Base-by-base conservation (phyloP, 768 basidiomycete genomes). In the Hygrocybe coccinea region DNA sequence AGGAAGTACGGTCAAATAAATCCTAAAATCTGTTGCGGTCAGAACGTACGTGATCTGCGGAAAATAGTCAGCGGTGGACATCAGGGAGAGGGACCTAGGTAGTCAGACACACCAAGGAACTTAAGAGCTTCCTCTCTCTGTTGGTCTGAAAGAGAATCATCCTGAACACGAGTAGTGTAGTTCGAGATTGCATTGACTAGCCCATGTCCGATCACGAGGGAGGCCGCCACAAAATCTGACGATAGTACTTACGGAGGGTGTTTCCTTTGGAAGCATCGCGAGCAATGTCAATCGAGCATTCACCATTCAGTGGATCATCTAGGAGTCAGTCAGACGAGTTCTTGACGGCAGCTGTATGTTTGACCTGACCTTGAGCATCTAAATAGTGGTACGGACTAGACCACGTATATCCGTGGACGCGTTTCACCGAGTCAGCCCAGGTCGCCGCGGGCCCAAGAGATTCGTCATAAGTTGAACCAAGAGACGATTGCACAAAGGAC, bases 111-210 rank as follows among this genome's bases (percentile, higher is more conserved):
- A 75, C 76, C 79, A 11, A 83, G 61, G 64, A 82, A 84, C 57
- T 77, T 75, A 25, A 84, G 66, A 5, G 81, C 81, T 58, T 83
- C 77, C 56, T 79, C 77, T 5, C 68, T 63, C 60, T 82, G 79
- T 1, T 67, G 61, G 5, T 68, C 67, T 37, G 70, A 71, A 19
- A 82, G 70, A 5, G 67, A 64, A 4, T 75, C 72, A 50, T 79
- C 66, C 10, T 73, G 69, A 17, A 81, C 73, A 11, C 80, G 76
- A 12, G 65, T 71, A 3, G 81, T 84, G 61, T 82, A 82, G 64
- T 82, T 83, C 1, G 80, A 77, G 57, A 82, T 82, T 24, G 81
- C 80, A 35, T 71, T 75, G 54, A 82, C 80, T 82, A 51, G 1
- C 15, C 1, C 1, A 17, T 17, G 9, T 47, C 46, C 21, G 22